Conservation (phyloP, 2,329 filamentous ascomycete species). For the Monilinia laxa region DNA sequence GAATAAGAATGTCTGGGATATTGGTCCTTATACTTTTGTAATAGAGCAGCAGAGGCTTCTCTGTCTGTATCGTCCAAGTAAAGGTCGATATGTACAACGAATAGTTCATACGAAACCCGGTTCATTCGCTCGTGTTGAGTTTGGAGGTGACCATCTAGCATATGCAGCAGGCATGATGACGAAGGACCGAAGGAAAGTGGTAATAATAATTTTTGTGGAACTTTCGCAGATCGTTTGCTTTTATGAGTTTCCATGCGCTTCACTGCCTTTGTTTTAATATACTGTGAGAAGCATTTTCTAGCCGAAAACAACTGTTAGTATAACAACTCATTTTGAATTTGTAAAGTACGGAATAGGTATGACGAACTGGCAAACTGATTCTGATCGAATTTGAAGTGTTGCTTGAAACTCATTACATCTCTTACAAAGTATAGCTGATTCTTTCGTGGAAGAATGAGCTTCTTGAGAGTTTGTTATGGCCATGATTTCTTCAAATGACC, state of each 20-base stretch:
- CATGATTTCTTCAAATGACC: constrained; percentile 12
- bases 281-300: constrained; percentile 75
- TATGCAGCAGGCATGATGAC: constrained; percentile 73
- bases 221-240: constrained; percentile 44
- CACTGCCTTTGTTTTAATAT: constrained; percentile 74
- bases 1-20: constrained; percentile 69
- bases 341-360: not conserved
- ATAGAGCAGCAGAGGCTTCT: constrained; percentile 37
- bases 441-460: constrained; percentile 7
- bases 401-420: constrained; percentile 36
- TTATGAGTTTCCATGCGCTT: constrained; percentile 72
- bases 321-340: constrained; percentile 22
- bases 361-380: constrained; percentile 39
- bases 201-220: constrained; percentile 59
- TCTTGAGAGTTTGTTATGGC: constrained; percentile 24
- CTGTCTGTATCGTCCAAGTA: constrained; percentile 36
- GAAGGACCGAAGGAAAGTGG: constrained; percentile 82
- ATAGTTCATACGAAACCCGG: constrained; percentile 65
- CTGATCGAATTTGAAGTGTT: constrained; percentile 39
- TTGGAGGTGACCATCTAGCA: constrained; percentile 69
- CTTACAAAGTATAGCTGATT: constrained; percentile 31
- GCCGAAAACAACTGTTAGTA: constrained; percentile 25
- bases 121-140: constrained; percentile 64
- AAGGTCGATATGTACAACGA: constrained; percentile 52
- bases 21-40: constrained; percentile 50